Conservation (phyloP, 345 rosid genomes). For the Aegle marmelos region DNA sequence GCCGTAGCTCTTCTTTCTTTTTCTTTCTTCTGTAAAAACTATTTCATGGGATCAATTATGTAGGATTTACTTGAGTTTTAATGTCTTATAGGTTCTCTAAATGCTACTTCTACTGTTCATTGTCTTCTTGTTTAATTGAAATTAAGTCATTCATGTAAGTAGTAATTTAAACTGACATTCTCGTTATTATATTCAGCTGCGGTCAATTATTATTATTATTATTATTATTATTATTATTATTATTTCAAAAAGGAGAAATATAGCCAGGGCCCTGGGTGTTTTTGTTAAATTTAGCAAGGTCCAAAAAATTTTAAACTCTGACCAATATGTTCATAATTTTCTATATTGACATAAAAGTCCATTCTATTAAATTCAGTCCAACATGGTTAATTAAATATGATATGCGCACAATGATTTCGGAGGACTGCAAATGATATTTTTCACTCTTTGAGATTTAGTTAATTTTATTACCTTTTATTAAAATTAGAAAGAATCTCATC, state of each 20-base stretch:
- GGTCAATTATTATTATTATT: neutral
- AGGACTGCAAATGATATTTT: neutral
- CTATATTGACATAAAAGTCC: neutral
- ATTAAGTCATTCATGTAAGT: neutral
- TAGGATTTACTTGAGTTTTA: neutral
- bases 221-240: no score
- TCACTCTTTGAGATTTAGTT: no score
- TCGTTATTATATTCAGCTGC: neutral
- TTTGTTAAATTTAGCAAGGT: neutral
- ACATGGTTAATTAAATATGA: neutral
- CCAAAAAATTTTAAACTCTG: neutral
- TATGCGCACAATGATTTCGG: no score
- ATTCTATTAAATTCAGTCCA: neutral
- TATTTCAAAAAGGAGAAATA: neutral
- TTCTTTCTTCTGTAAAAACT: neutral
- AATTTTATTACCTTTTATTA: neutral
- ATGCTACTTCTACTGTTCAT: neutral
- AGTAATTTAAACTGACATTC: neutral
- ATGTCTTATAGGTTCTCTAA: neutral
- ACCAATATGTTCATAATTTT: neutral
- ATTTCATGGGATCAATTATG: neutral
- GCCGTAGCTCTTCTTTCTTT: neutral
- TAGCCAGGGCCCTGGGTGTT: neutral
- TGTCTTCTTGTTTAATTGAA: neutral
- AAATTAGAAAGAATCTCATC: neutral